Evolutionary conservation across 1,284 basidiomycete genomes (phyloP).

Genomic region (Prillingera fragicola): DNA sequence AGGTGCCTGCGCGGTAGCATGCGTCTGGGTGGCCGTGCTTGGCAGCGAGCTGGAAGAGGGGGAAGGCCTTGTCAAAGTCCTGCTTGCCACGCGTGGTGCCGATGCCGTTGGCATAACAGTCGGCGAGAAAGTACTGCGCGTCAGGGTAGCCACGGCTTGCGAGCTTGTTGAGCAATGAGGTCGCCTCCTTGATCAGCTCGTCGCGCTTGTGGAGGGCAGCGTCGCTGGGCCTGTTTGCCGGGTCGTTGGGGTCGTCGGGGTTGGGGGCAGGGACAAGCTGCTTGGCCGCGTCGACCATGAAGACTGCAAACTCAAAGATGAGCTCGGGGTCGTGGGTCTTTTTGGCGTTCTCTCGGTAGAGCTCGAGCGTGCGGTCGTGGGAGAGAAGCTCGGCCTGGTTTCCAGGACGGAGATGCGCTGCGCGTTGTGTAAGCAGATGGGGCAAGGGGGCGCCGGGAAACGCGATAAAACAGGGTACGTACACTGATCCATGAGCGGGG

Average conservation of each 20-base stretch:
- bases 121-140: conserved; percentile 94
- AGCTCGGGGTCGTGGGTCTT: conserved; percentile 97
- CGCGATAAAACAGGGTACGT: conserved; percentile 14
- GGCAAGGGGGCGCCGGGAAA: neutral
- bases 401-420: conserved; percentile 82
- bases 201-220: conserved; percentile 82
- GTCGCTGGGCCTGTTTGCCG: conserved; percentile 52
- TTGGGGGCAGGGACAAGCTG: conserved; percentile 54
- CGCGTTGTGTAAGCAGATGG: conserved; percentile 1
- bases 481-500: conserved; percentile 47
- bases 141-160: conserved; percentile 90
- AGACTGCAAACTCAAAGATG: conserved; percentile 96
- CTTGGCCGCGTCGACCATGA: conserved; percentile 96
- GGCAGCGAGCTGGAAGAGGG: conserved; percentile 89
- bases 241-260: conserved; percentile 20
- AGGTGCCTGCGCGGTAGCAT: conserved; percentile 90
- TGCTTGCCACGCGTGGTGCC: conserved; percentile 81
- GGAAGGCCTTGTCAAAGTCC: conserved; percentile 95
- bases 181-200: conserved; percentile 80
- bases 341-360: conserved; percentile 95
- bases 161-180: conserved; percentile 74
- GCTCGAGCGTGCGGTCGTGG: conserved; percentile 90
- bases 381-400: conserved; percentile 86
- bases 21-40: conserved; percentile 99
- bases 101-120: conserved; percentile 96